phyloP scores from a whole-genome alignment of 495 filamentous ascomycete genomes.

The Rhypophila decipiens region DNA sequence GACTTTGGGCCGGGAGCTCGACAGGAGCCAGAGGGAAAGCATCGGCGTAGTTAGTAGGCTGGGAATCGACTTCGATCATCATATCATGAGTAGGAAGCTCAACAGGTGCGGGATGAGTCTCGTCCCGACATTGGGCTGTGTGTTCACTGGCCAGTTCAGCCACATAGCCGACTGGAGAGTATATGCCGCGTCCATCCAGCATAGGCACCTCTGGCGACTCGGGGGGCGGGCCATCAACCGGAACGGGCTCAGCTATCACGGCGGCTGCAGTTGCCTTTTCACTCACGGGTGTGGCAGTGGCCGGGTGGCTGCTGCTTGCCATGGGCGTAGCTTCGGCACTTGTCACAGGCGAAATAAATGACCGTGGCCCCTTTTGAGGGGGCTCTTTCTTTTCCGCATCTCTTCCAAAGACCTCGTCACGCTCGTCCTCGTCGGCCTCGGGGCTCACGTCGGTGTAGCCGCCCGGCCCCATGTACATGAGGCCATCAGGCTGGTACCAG shows the following conservation, averaged over 20 bases:
- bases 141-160: slow-evolving; percentile 35
- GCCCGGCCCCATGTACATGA: slow-evolving; percentile 37
- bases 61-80: slow-evolving; percentile 5
- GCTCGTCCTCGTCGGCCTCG: slow-evolving; percentile 26
- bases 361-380: neutral
- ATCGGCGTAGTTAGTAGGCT: slow-evolving; percentile 14
- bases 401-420: no score
- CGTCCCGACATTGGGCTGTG: slow-evolving; percentile 28
- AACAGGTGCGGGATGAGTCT: slow-evolving; percentile 34
- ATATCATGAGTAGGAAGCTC: slow-evolving; percentile 30
- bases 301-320: slow-evolving; percentile 8
- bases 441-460: slow-evolving; percentile 31
- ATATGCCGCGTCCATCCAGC: slow-evolving; percentile 12
- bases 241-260: neutral
- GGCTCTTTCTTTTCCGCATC: neutral
- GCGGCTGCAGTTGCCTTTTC: neutral
- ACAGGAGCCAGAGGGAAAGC: slow-evolving; percentile 28
- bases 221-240: neutral
- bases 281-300: slow-evolving; percentile 6
- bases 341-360: slow-evolving; percentile 11
- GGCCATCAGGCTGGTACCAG: slow-evolving; percentile 36
- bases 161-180: slow-evolving; percentile 36
- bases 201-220: slow-evolving; percentile 1
- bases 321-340: slow-evolving; percentile 20
- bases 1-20: slow-evolving; percentile 19